Base-by-base conservation (phyloP, 371 early-diverging fungal genomes). In the Neoconidiobolus thromboides region DNA sequence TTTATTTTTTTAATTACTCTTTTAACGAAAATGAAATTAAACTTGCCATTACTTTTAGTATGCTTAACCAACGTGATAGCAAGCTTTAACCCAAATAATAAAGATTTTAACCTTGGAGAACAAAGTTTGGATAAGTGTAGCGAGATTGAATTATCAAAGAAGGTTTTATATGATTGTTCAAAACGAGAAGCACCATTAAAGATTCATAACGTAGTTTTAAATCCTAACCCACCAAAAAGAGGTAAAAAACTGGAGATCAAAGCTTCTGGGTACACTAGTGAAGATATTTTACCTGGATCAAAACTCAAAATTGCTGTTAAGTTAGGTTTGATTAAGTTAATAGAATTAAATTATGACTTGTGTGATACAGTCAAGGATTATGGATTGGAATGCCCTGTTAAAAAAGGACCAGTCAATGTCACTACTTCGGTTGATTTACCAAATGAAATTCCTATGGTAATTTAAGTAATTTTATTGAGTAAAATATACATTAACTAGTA, bases 121-220 rank as follows among this genome's bases (percentile, higher is more conserved):
- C 26, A 26, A 26, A 26, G 26, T 26, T 26, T 26, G 26, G 26
- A 26, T 26, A 26, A 26, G 26, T 26, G 26, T 26, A 26, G 26
- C 26, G 26, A 26, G 26, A 26, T 26, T 26, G 26, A 26, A 26
- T 26, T 26, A 26, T 26, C 26, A 26, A 26, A 26, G 26, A 26
- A 26, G 26, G 26, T 26, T 26, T 26, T 26, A 26, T 26, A 26
- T 26, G 26, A 26, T 26, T 26, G 26, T 26, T 26, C 26, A 26
- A 26, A 26, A 26, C 26, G 26, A 26, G 26, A 26, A 26, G 26
- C 26, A 26, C 26, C 26, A 26, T 26, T 26, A 26, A 26, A 26
- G 26, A 26, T 26, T 26, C 26, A 42, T 12, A 67, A 53, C 26
- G 59, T 54, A 26, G 66, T 42, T 10, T 53, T 59, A 12, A 49